phyloP scores from a whole-genome alignment of 495 filamentous ascomycete genomes.

The Neurospora pannonica region DNA sequence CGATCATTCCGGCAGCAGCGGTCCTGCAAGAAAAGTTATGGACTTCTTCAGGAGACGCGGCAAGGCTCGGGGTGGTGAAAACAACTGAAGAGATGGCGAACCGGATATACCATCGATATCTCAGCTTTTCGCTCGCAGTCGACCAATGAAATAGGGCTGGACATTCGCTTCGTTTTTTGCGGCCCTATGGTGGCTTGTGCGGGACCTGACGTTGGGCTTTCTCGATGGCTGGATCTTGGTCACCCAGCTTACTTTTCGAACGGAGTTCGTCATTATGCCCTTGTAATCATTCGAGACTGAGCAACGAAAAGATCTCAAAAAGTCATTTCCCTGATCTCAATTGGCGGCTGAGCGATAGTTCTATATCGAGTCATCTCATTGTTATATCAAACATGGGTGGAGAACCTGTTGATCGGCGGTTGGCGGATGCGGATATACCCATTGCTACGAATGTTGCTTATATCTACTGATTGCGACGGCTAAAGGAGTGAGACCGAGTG shows the following conservation, averaged over 20 bases:
- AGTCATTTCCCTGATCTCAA: not conserved
- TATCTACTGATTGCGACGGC: not conserved
- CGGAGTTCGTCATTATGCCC: not conserved
- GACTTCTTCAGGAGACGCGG: slow-evolving; percentile 90
- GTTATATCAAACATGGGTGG: not conserved
- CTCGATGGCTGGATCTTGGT: not conserved
- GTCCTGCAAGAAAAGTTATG: slow-evolving; percentile 87
- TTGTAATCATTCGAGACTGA: not conserved
- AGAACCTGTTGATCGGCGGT: not conserved
- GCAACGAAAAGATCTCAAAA: not conserved
- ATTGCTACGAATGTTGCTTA: not conserved
- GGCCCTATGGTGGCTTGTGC: not conserved
- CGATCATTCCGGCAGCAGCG: slow-evolving; percentile 68
- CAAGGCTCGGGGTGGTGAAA: slow-evolving; percentile 58
- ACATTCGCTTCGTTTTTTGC: not conserved
- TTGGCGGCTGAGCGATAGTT: not conserved
- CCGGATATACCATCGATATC: not conserved
- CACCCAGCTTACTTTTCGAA: not conserved
- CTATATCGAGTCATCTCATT: not conserved
- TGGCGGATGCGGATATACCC: not conserved
- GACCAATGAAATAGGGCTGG: not conserved
- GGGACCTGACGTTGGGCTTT: not conserved
- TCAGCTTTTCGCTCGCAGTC: not conserved
- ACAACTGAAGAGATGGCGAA: slow-evolving; percentile 3
- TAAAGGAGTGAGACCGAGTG: not conserved